Evolutionary conservation across 441 rosid species (phyloP), one percentile per base, ranked within the genome.

Genomic region (Adansonia rubrostipa): DNA sequence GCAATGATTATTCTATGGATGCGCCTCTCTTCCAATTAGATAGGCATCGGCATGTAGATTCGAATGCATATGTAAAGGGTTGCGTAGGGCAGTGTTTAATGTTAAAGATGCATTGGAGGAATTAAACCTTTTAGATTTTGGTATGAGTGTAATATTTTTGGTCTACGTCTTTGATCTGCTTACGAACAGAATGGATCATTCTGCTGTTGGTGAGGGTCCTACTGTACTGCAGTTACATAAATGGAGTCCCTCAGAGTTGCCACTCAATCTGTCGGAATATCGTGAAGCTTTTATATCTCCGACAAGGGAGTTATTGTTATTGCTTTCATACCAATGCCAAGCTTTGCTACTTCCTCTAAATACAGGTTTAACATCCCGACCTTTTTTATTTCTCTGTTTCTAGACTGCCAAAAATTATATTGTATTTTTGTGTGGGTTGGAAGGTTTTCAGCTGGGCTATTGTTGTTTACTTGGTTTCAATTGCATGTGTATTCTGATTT

Each of bases 251-350:
- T 86, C 93, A 57, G 84, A 69, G 74, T 76, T 85, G 83, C 88
- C 82, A 76, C 82, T 87, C 64, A 81, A 93, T 69, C 84, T 90
- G 58, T 89, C 97, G 22, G 98, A 97, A 77, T 97, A 87, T 84
- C 93, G 91, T 4, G 96, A 94, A 81, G 98, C 92, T 80, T 94
- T 90, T 83, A 88, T 96, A 56, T 96, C 98, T 79, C 99, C 99
- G 2, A 85, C 95, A 68, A 92, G 92, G 85, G 89, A 91, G 78
- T 86, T 85, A 73, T 70, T 94, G 67, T 81, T 89, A 71, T 62
- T 94, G 80, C 95, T 89, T 65, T 96, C 98, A 0, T 80, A 89
- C 83, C 89, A 92, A 50, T 84, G 87, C 45, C 92, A 93, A 82
- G 95, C 95, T 57, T 75, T 91, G 71, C 82, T 96, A 72, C 90